Evolutionary conservation across 805 yeast species (phyloP), one percentile per base, ranked within the genome.

Genomic region (Metschnikowia cerradonensis): DNA sequence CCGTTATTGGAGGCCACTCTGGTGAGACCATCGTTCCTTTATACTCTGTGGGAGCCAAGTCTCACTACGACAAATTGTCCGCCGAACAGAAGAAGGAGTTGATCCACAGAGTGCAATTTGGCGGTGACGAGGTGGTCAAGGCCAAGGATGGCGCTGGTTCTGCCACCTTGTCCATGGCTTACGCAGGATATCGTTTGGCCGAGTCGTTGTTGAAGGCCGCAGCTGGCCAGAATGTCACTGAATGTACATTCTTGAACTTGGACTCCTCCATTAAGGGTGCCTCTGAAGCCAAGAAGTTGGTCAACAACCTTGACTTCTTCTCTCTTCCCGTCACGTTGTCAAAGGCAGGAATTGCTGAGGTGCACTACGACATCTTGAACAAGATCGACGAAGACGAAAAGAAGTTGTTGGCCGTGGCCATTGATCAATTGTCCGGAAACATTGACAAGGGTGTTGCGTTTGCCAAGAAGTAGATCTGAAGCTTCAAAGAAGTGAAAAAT

Each of bases 71-170:
- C 45, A 72, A 71, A 56, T 72, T 74, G 62, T 55, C 65, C 13
- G 64, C 46, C 4, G 66, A 65, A 42, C 59, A 65, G 64, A 65
- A 60, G 63, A 62, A 63, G 73, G 67, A 60, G 34, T 72, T 74
- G 59, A 60, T 73, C 51, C 63, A 71, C 61, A 64, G 79, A 56
- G 79, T 74, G 36, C 79, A 73, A 59, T 74, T 68, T 54, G 96
- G 96, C 55, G 98, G 98, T 66, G 98, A 91, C 67, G 97, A 92
- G 72, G 96, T 91, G 44, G 98, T 91, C 57, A 78, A 87, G 74
- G 97, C 97, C 50, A 91, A 91, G 76, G 86, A 88, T 62, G 97
- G 97, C 57, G 84, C 84, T 47, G 97, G 97, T 38, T 88, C 96
- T 45, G 97, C 97, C 51, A 91, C 98, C 35, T 78, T 91, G 59